Evolutionary conservation across 2,329 filamentous ascomycete species (phyloP), one percentile per base, ranked within the genome.

Genomic region (Xylaria sp.): DNA sequence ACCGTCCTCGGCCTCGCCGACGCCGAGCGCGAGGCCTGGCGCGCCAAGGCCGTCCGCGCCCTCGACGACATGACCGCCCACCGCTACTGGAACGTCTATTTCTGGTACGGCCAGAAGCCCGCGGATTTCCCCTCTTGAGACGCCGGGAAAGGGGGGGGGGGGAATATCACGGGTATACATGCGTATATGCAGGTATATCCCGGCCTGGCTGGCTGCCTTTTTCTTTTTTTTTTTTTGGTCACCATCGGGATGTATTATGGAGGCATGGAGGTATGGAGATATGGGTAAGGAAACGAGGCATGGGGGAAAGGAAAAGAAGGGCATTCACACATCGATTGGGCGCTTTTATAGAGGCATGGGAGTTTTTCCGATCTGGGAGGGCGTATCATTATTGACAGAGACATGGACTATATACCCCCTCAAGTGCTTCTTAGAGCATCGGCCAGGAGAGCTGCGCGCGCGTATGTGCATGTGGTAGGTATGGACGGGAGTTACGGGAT

Each of bases 31-130:
- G 57, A 60, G 55, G 42, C 57, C 29, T 60, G 57, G 60, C 44
- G 50, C 8, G 47, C 52, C 16, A 54, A 47, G 4, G 52, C 54
- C 4, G 22, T 42, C 9, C 37, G 48, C 19, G 48, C 60, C 19
- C 39, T 62, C 26, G 48, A 58, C 2, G 57, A 60, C 39, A 22
- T 39, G 34, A 38, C 37, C 18, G 48, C 42, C 8, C 58, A 63
- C 39, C 34, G 60, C n/a, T 63, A 63, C 29, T 61, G 58, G 57
- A 59, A 61, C 37, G 47, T 59, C 16, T 59, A 61, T 20, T 61
- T 61, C 38, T 61, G 59, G 60, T 61, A 48, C 18, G 59, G 49
- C 13, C 58, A 61, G 45, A 61, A 63, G 48, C 59, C 56, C 11
- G 29, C 29, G 6, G 24, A 5, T 26, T 26, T 9, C 24, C 24